These are phyloP conservation scores for Crucihimalaya himalaica DNA, from an alignment of 345 rosid species.

Conservation along the genomic window DNA sequence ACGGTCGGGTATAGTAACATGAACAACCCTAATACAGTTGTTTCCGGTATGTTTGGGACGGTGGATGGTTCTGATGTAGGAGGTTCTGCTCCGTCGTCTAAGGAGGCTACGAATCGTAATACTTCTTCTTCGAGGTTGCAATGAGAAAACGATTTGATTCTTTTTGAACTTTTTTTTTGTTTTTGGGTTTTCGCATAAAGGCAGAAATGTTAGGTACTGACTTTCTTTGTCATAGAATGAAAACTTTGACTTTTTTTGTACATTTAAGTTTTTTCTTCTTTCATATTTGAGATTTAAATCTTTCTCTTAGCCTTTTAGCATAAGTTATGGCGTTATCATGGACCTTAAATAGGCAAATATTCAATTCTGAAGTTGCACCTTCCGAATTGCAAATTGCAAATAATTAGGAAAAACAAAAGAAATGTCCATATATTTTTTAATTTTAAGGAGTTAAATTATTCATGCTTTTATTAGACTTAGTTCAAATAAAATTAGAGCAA, in stretches of 20 bases:
- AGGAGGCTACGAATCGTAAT: conserved; percentile 34
- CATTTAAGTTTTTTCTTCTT: conserved; percentile 23
- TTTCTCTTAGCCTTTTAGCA: conserved; percentile 15
- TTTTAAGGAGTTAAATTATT: background rate
- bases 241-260: conserved; percentile 39
- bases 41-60: conserved; percentile 27
- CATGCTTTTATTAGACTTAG: background rate
- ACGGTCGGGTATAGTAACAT: conserved; percentile 26
- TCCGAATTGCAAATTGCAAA: background rate
- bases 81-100: conserved; percentile 35
- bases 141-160: conserved; percentile 45
- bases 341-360: background rate
- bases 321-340: conserved; percentile 6
- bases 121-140: conserved; percentile 37
- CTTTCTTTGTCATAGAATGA: conserved; percentile 43
- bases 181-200: conserved; percentile 36
- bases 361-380: conserved; percentile 20
- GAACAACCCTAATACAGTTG: conserved; percentile 28
- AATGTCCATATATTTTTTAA: background rate
- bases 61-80: conserved; percentile 21
- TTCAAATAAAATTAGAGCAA: no score
- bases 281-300: conserved; percentile 18
- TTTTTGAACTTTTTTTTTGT: conserved; percentile 16
- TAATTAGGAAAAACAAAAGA: background rate
- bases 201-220: conserved; percentile 49